Conservation (phyloP, 495 filamentous ascomycete genomes). For the Sphaerosporella brunnea region DNA sequence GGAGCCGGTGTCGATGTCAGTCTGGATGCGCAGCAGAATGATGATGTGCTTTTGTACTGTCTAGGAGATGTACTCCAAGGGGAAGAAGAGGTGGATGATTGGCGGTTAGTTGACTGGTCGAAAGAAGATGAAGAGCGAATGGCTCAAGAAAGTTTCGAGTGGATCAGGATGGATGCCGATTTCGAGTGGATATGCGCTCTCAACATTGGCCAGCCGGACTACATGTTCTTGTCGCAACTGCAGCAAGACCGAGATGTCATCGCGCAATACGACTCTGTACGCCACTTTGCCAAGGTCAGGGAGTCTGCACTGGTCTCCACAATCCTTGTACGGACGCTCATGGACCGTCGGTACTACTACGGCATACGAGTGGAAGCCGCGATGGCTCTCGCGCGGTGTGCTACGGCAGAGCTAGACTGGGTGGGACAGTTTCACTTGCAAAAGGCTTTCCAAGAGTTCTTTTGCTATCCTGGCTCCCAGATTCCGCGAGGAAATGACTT, state of each 20-base stretch:
- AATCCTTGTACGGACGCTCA: constrained; percentile 68
- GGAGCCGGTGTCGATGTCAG: constrained; percentile 40
- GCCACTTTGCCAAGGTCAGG: constrained; percentile 20
- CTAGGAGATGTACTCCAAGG: constrained; percentile 78
- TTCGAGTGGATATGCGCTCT: constrained; percentile 91
- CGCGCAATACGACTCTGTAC: constrained; percentile 58
- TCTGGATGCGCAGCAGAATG: constrained; percentile 49
- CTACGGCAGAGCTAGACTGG: constrained; percentile 49
- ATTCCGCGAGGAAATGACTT: constrained; percentile 85
- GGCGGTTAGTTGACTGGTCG: constrained; percentile 75
- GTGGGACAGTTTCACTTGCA: constrained; percentile 70
- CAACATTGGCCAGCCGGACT: constrained; percentile 61
- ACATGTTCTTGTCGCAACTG: constrained; percentile 94
- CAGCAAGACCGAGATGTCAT: constrained; percentile 96
- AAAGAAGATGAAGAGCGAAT: constrained; percentile 71
- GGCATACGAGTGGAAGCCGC: constrained; percentile 75
- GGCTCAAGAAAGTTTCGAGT: constrained; percentile 93
- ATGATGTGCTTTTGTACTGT: constrained; percentile 78
- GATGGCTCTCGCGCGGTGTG: constrained; percentile 53
- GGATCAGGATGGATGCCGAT: constrained; percentile 94
- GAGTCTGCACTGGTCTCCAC: constrained; percentile 50
- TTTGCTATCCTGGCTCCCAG: constrained; percentile 53
- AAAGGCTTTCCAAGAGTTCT: constrained; percentile 69
- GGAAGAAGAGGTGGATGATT: constrained; percentile 62
- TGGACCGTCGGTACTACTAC: constrained; percentile 85